Evolutionary conservation across 495 filamentous ascomycete species (phyloP).

Genomic region (Penicillium crystallinum): DNA sequence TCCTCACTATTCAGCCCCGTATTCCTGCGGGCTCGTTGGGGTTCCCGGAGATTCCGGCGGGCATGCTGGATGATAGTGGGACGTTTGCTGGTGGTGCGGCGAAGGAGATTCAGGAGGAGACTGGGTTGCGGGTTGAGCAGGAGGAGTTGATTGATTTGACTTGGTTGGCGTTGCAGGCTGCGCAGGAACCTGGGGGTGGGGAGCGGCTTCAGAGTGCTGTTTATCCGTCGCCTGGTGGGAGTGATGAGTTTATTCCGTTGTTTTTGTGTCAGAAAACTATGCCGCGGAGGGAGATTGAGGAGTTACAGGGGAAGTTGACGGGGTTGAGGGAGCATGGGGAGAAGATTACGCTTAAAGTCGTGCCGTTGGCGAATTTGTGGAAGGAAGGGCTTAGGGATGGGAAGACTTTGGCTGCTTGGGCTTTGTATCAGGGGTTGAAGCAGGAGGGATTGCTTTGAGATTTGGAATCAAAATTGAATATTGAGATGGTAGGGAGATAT

Average conservation of each 20-base stretch:
- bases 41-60: conserved; percentile 78
- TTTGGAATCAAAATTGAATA: not conserved
- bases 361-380: conserved; percentile 71
- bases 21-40: conserved; percentile 70
- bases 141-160: conserved; percentile 67
- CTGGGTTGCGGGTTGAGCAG: conserved; percentile 55
- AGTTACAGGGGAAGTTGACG: conserved; percentile 70
- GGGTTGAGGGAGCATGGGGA: conserved; percentile 74
- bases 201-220: conserved; percentile 56
- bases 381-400: conserved; percentile 68
- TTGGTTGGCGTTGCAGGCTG: conserved; percentile 43
- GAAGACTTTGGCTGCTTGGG: conserved; percentile 72
- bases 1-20: conserved; percentile 80
- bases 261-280: conserved; percentile 70
- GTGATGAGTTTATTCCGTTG: conserved; percentile 79
- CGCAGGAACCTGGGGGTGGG: conserved; percentile 18
- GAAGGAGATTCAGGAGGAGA: conserved; percentile 78
- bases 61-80: conserved; percentile 79
- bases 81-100: conserved; percentile 74
- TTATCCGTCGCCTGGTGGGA: conserved; percentile 74
- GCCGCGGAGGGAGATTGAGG: conserved; percentile 55
- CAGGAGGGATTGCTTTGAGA: conserved; percentile 58
- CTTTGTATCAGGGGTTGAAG: conserved; percentile 68
- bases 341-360: conserved; percentile 75
- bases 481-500: not conserved